Conservation (phyloP, 331 rosid genomes). For the Acacia concinna region DNA sequence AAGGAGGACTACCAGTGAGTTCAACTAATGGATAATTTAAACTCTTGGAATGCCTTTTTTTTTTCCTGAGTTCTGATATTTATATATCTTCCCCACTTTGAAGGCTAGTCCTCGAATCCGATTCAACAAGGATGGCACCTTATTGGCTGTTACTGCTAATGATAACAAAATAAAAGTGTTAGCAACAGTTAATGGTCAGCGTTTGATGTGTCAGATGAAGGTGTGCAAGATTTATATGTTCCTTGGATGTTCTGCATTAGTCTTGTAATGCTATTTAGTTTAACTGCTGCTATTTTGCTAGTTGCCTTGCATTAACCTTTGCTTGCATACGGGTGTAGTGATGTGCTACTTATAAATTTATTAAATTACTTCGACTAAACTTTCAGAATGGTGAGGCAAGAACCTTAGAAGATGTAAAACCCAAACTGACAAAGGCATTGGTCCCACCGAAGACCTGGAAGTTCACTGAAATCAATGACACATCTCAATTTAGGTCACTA, state of each 20-base stretch:
- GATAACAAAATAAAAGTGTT: slow-evolving; percentile 27
- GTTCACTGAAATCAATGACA: slow-evolving; percentile 28
- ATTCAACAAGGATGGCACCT: slow-evolving; percentile 35
- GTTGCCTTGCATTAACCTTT: not conserved
- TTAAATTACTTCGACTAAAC: not conserved
- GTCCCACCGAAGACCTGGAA: slow-evolving; percentile 25
- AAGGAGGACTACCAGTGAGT: slow-evolving; percentile 65
- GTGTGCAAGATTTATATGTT: not conserved
- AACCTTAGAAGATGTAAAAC: slow-evolving; percentile 23
- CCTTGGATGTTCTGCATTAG: not conserved
- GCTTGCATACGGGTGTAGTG: not conserved
- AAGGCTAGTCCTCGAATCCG: slow-evolving; percentile 33
- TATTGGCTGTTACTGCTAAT: slow-evolving; percentile 36
- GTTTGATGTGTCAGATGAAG: slow-evolving; percentile 6
- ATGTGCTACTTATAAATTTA: not conserved
- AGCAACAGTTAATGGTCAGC: slow-evolving; percentile 32
- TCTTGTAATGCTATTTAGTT: not conserved
- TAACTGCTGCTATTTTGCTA: not conserved
- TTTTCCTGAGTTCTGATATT: not conserved
- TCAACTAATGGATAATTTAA: not conserved
- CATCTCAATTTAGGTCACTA: slow-evolving; percentile 24
- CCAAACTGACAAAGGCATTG: slow-evolving; percentile 11
- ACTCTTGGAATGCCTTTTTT: not conserved
- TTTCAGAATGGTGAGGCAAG: slow-evolving; percentile 4
- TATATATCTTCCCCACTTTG: not conserved